These are phyloP conservation scores for Barbarea vulgaris DNA, from an alignment of 345 rosid species.

Conservation along the genomic window DNA sequence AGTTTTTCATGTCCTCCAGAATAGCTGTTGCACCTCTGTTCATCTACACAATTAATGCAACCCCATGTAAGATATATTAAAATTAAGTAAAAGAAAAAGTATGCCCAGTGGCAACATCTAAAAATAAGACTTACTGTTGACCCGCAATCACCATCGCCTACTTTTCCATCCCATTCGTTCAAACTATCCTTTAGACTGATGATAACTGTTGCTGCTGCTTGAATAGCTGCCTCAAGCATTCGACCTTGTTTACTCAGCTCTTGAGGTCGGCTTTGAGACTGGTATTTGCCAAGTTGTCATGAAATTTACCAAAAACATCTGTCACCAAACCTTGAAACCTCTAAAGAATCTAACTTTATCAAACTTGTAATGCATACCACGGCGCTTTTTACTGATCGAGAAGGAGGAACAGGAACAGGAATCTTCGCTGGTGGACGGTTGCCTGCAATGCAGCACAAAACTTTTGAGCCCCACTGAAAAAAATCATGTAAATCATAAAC, in stretches of 20 bases:
- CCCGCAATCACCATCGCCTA: constrained; percentile 98
- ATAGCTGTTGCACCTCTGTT: constrained; percentile 77
- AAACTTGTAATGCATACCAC: constrained; percentile 50
- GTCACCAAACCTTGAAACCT: constrained; percentile 21
- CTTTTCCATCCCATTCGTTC: constrained; percentile 96
- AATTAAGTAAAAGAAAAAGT: not conserved
- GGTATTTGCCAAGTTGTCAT: constrained; percentile 32
- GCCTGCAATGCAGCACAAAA: constrained; percentile 50
- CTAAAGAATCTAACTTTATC: not conserved
- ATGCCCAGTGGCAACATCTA: not conserved
- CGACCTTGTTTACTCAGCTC: constrained; percentile 69
- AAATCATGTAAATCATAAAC: not conserved
- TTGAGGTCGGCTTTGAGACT: constrained; percentile 67
- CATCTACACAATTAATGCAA: constrained; percentile 60
- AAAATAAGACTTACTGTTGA: constrained; percentile 71
- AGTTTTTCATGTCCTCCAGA: constrained; percentile 82
- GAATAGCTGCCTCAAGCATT: constrained; percentile 77
- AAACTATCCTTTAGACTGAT: constrained; percentile 65
- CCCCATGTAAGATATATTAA: constrained; percentile 17
- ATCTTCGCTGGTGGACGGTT: constrained; percentile 87
- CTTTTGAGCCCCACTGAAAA: not conserved
- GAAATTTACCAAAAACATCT: constrained; percentile 1
- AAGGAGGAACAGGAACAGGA: constrained; percentile 77
- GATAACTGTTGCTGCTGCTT: constrained; percentile 77
- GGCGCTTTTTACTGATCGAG: constrained; percentile 57